Conservation (phyloP, 345 rosid species). For the Jatropha curcas region DNA sequence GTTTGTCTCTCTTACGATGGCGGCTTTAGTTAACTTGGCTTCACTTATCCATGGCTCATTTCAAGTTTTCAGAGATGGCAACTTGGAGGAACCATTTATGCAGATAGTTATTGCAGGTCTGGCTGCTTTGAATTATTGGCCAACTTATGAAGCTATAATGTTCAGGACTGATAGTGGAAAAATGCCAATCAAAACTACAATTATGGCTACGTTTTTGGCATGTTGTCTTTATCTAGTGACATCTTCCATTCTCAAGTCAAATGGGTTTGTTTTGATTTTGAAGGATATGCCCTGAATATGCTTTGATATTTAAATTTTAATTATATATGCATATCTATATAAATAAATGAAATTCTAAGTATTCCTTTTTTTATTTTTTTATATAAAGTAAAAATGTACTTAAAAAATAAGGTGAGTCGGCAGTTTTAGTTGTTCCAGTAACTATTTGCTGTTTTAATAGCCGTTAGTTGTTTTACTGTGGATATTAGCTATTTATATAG, state of each 20-base stretch:
- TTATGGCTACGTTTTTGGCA: slow-evolving; percentile 32
- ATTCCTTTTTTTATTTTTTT: too few species aligned
- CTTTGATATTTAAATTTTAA: too few species aligned
- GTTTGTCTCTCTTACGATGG: slow-evolving; percentile 45
- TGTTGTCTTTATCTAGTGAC: slow-evolving; percentile 26
- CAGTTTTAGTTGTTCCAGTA: too few species aligned
- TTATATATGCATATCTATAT: too few species aligned
- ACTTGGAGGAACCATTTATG: slow-evolving; percentile 29
- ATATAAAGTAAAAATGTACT: too few species aligned
- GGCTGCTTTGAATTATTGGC: slow-evolving; percentile 48
- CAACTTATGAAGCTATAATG: slow-evolving; percentile 60
- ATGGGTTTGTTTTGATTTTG: neutral
- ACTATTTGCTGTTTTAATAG: too few species aligned
- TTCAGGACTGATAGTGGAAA: slow-evolving; percentile 60
- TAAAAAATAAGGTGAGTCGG: too few species aligned
- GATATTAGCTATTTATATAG: too few species aligned
- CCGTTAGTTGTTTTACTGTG: too few species aligned
- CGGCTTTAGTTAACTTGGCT: slow-evolving; percentile 51
- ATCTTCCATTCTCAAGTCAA: slow-evolving; percentile 28
- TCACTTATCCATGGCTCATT: slow-evolving; percentile 38
- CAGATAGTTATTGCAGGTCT: slow-evolving; percentile 49
- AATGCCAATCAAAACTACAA: slow-evolving; percentile 35
- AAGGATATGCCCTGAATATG: too few species aligned
- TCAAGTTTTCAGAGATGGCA: neutral
- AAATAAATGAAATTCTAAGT: too few species aligned